phyloP scores from a whole-genome alignment of 208 protist genomes.

The Leishmania braziliensis region DNA sequence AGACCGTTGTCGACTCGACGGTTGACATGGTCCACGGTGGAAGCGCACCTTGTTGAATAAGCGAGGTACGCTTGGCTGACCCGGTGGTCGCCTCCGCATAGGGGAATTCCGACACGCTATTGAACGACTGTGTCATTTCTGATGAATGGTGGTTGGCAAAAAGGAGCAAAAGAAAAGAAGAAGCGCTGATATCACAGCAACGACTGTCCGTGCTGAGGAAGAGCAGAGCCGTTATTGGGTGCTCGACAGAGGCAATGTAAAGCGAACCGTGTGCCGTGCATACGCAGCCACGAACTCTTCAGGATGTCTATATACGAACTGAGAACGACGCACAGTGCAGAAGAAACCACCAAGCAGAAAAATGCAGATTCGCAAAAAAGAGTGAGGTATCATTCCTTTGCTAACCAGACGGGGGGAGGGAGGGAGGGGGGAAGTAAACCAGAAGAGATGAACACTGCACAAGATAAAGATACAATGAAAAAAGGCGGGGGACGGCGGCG shows the following conservation, averaged over 20 bases:
- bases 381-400: neutral
- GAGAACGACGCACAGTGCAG: neutral
- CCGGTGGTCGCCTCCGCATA: constrained; percentile 15
- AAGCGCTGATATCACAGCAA: neutral
- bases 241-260: neutral
- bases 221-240: neutral
- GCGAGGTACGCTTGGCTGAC: constrained; percentile 2
- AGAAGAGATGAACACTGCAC: too few relatives aligned
- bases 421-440: too few relatives aligned
- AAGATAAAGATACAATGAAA: too few relatives aligned
- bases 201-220: neutral
- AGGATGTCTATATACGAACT: neutral
- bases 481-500: neutral
- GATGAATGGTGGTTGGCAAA: neutral
- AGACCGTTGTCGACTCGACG: constrained; percentile 4
- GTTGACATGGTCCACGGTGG: constrained; percentile 8
- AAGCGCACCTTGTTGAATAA: neutral
- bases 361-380: neutral
- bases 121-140: neutral
- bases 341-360: neutral
- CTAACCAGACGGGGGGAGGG: neutral
- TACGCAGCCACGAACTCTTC: neutral
- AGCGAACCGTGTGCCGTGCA: neutral
- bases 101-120: neutral
- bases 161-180: neutral